Base-by-base conservation (phyloP, 768 basidiomycete genomes). In the Termitomyces sp. region DNA sequence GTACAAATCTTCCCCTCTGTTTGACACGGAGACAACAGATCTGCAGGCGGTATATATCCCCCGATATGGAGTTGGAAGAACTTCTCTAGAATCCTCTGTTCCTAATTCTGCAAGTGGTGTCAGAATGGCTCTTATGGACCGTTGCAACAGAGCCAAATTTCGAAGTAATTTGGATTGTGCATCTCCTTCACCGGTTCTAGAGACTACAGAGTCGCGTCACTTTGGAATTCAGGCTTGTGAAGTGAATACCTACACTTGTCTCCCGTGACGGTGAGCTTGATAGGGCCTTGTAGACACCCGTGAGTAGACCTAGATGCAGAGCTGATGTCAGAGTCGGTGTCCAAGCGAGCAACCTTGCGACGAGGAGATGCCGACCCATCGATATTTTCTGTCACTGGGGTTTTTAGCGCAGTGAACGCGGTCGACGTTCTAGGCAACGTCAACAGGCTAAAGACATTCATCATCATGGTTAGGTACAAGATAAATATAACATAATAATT, bases 291-390 rank as follows among this genome's bases (percentile, higher is more conserved):
- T 28, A 66, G 46, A 37, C 49, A 58, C 46, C 61, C 65, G 69
- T 66, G 64, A 63, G 69, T 73, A 41, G 76, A 77, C 67, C 88
- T 83, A 70, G 78, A 83, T 64, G 85, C 82, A 69, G 85, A 83
- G 62, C 80, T 81, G 64, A 85, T 79, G 73, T 89, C 87, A 71
- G 81, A 83, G 76, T 87, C 85, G 64, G 74, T 73, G 61, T 80
- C 80, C 71, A 87, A 74, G 61, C 87, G 85, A 60, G 85, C 79
- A 57, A 81, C 82, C 77, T 91, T 90, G 71, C 79, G 81, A 62
- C 82, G 81, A 74, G 80, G 83, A 71, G 81, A 81, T 68, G 75
- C 80, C 66, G 75, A 79, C 72, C 77, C 78, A 57, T 76, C 70
- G 29, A 62, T 56, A n/a, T 68, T 62, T 55, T 76, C 74, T 49